Evolutionary conservation across 202 grass and related monocot genomes (phyloP).

Genomic region (Carex arenaria): DNA sequence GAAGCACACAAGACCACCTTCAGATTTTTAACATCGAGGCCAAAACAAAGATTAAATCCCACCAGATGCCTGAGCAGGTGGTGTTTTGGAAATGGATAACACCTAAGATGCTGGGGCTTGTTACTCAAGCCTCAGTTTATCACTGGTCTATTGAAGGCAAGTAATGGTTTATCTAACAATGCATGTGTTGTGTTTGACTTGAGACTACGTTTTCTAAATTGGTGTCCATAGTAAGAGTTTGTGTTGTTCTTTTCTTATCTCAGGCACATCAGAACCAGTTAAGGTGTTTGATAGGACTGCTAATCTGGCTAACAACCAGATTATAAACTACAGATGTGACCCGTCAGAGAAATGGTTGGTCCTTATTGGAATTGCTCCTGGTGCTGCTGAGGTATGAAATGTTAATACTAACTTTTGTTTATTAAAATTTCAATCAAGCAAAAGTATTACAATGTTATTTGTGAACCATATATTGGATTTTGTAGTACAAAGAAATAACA

Average conservation of each 20-base stretch:
- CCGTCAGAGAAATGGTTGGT: conserved; percentile 95
- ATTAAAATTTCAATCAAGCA: conserved; percentile 1
- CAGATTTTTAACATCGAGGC: conserved; percentile 96
- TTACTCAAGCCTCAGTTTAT: conserved; percentile 89
- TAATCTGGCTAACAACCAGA: conserved; percentile 94
- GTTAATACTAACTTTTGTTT: neutral
- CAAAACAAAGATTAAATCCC: conserved; percentile 92
- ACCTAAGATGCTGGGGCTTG: conserved; percentile 78
- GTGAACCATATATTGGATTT: neutral
- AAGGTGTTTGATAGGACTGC: conserved; percentile 98
- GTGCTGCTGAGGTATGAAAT: conserved; percentile 69
- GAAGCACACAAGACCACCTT: conserved; percentile 92
- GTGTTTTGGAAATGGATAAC: conserved; percentile 99
- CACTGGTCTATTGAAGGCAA: conserved; percentile 97
- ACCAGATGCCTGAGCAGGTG: conserved; percentile 99
- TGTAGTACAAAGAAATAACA: neutral
- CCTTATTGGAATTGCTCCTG: conserved; percentile 96
- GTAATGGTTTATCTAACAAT: neutral
- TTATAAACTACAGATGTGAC: conserved; percentile 96
- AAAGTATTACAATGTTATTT: neutral
- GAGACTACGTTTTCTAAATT: conserved; percentile 7
- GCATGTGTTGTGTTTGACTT: neutral
- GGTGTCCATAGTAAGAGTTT: neutral
- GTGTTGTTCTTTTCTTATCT: conserved; percentile 16
- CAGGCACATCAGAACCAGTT: conserved; percentile 75